A percentile compares a stretch with the other conserved stretches of the same genome.
phyloP scores from a whole-genome alignment of 2,329 filamentous ascomycete genomes.

The Ophiostoma quercus region DNA sequence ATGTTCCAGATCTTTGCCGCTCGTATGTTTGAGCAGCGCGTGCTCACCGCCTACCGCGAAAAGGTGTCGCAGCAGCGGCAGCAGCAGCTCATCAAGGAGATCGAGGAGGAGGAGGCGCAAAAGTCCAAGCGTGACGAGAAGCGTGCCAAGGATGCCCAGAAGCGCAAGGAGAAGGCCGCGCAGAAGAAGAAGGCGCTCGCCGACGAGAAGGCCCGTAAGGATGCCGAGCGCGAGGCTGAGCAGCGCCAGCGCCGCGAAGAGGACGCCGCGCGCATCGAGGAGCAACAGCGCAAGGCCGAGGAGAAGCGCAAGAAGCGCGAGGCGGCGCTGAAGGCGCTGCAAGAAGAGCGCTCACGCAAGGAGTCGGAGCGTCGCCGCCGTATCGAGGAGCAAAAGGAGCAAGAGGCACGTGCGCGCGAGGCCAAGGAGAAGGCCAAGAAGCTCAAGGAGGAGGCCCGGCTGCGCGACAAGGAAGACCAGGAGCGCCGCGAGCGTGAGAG shows the following conservation, averaged over 20 bases:
- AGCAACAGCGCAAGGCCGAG: slow-evolving; percentile 75
- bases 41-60: slow-evolving; percentile 94
- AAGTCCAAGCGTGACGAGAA: slow-evolving; percentile 80
- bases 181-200: slow-evolving; percentile 82
- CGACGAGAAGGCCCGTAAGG: slow-evolving; percentile 83
- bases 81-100: slow-evolving; percentile 80
- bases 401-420: slow-evolving; percentile 76
- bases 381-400: slow-evolving; percentile 76
- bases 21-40: slow-evolving; percentile 97
- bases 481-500: slow-evolving; percentile 53
- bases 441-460: slow-evolving; percentile 61
- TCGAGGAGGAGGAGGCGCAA: slow-evolving; percentile 75
- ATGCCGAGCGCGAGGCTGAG: slow-evolving; percentile 84
- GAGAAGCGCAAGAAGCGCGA: slow-evolving; percentile 90
- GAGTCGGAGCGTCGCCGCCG: slow-evolving; percentile 79
- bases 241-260: slow-evolving; percentile 70
- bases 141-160: slow-evolving; percentile 88
- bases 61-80: slow-evolving; percentile 93
- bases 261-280: slow-evolving; percentile 73
- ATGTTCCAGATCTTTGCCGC: slow-evolving; percentile 99
- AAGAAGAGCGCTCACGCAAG: slow-evolving; percentile 78
- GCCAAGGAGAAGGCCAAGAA: slow-evolving; percentile 79
- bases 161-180: slow-evolving; percentile 88
- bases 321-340: slow-evolving; percentile 80
- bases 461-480: slow-evolving; percentile 57